A percentile compares a stretch with the other conserved stretches of the same genome.
Conservation (phyloP, 1,284 basidiomycete species). For the Austroboletus rostrupii region DNA sequence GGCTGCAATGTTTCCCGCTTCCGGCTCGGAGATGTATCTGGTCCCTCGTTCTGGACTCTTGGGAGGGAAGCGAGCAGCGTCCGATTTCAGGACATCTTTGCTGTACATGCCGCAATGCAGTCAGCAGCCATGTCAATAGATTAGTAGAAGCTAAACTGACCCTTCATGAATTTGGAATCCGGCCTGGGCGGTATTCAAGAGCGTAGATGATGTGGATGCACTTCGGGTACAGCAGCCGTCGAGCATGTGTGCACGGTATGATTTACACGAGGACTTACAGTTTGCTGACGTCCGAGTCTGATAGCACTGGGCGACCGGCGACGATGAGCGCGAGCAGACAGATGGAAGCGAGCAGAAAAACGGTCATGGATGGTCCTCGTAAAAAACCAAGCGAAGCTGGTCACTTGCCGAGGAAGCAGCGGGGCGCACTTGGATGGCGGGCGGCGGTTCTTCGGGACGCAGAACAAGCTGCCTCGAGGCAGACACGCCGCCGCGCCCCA, state of each 20-base stretch:
- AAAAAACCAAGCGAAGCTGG: not conserved
- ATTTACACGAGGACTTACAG: slow-evolving; percentile 22
- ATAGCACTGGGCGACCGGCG: slow-evolving; percentile 37
- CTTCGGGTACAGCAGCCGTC: slow-evolving; percentile 12
- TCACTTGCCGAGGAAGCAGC: not conserved
- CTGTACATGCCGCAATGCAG: slow-evolving; percentile 10
- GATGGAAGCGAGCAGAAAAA: slow-evolving; percentile 39
- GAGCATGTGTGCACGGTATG: slow-evolving; percentile 11
- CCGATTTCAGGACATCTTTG: slow-evolving; percentile 12
- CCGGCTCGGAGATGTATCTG: slow-evolving; percentile 6
- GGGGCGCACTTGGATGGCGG: not conserved
- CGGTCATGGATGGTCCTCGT: slow-evolving; percentile 31
- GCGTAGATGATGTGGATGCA: slow-evolving; percentile 18
- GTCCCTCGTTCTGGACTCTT: slow-evolving; percentile 9
- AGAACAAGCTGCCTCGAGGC: slow-evolving; percentile 25
- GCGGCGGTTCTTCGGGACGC: slow-evolving; percentile 7
- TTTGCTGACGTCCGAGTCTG: slow-evolving; percentile 12
- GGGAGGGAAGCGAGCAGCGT: slow-evolving; percentile 13
- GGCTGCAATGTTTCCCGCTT: slow-evolving; percentile 1
- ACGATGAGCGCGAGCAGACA: slow-evolving; percentile 45
- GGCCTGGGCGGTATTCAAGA: slow-evolving; percentile 37
- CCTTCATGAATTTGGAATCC: slow-evolving; percentile 36
- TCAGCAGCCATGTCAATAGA: not conserved
- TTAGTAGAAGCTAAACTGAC: slow-evolving; percentile 29
- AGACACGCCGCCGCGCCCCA: slow-evolving; percentile 23